Evolutionary conservation across 2,329 filamentous ascomycete genomes (phyloP), one percentile per base, ranked within the genome.

Genomic region (Aureobasidium sp.): DNA sequence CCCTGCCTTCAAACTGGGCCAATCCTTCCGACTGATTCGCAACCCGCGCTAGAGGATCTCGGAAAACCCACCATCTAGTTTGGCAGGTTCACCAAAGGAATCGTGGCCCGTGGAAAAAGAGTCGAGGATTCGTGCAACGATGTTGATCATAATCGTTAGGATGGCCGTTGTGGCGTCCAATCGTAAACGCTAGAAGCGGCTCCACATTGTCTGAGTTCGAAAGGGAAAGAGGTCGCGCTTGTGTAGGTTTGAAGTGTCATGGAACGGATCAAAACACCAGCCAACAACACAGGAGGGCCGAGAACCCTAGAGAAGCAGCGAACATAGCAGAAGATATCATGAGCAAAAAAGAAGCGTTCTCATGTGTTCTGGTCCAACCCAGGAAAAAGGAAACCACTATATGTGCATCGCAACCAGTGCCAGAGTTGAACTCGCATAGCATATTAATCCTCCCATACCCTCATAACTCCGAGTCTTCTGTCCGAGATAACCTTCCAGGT

Each of bases 131-230:
- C 26, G 23, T 26, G 37, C 37, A 55, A 9, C 50, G 29, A 26
- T 36, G 53, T 32, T 57, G 53, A 57, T 57, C 53, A 17, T 46
- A 34, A 46, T 57, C 42, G 53, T 20, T 34, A 44, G 23, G 5
- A 13, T 46, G 29, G 26, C 26, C 15, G 3, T 42, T 58, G 55
- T 48, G 41, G 53, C 53, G 53, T 46, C 17, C 53, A 57, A 57
- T 57, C 27, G 53, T 32, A 17, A n/a, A 26, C 39, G 27, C 39
- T 53, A 56, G 27, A 12, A 20, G 20, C 53, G 53, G 37, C 42
- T 58, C 55, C 55, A 58, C 55, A 58, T 34, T 36, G 41, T 44
- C 53, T 23, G 15, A 20, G 48, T 51, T 37, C 41, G 13, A 58
- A 37, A 13, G 42, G 32, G 42, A 47, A 58, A 20, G 55, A 39